Conservation (phyloP, 768 basidiomycete genomes). For the Pisolithus albus region DNA sequence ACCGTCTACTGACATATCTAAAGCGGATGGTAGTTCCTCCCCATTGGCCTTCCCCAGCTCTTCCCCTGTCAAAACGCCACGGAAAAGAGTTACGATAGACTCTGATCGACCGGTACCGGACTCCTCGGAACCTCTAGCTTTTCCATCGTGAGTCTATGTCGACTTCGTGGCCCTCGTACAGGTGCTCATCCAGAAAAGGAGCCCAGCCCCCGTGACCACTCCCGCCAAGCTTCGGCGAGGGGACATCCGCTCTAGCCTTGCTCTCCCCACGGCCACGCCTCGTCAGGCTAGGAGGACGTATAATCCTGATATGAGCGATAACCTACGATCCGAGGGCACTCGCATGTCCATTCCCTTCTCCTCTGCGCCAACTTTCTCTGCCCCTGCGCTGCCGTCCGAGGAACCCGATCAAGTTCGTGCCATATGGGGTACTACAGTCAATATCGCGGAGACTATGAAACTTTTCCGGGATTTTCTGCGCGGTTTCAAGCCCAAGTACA, state of each 20-base stretch:
- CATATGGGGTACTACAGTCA: constrained; percentile 98
- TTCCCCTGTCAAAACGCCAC: constrained; percentile 46
- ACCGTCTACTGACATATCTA: not conserved
- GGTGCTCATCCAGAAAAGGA: constrained; percentile 29
- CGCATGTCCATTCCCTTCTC: constrained; percentile 53
- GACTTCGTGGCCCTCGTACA: not conserved
- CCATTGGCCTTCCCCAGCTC: constrained; percentile 61
- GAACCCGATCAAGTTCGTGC: constrained; percentile 82
- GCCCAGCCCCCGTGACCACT: constrained; percentile 45
- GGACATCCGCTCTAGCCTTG: constrained; percentile 82
- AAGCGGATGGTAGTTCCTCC: constrained; percentile 50
- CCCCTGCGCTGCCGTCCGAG: constrained; percentile 53
- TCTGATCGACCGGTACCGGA: constrained; percentile 34
- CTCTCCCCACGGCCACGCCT: constrained; percentile 44
- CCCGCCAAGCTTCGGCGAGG: constrained; percentile 72
- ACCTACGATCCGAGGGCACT: constrained; percentile 54
- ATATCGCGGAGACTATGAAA: constrained; percentile 85
- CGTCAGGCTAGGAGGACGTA: constrained; percentile 33
- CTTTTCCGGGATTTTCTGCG: constrained; percentile 82
- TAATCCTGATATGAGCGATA: constrained; percentile 30
- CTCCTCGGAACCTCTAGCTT: constrained; percentile 58
- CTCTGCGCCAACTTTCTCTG: constrained; percentile 52
- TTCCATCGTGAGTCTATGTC: constrained; percentile 50
- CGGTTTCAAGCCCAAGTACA: constrained; percentile 91
- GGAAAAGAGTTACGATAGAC: constrained; percentile 30